Evolutionary conservation across 805 yeast genomes (phyloP).

Genomic region (Wickerhamiella occidentalis): DNA sequence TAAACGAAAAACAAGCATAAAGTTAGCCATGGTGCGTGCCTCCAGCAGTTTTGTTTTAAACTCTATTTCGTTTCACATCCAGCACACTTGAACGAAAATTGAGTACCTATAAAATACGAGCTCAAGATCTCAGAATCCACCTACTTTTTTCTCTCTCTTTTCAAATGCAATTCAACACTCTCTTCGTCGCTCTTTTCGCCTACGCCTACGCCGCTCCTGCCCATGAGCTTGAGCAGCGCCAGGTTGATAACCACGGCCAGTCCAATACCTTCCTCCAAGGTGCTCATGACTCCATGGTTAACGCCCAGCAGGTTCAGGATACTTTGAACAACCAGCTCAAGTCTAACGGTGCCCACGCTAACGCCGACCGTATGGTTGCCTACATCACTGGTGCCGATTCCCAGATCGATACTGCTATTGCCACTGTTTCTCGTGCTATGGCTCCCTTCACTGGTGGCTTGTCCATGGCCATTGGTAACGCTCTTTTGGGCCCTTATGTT

Average conservation of each 20-base stretch:
- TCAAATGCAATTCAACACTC: slow-evolving; percentile 15
- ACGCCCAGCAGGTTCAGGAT: slow-evolving; percentile 17
- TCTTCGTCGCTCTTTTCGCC: slow-evolving; percentile 9
- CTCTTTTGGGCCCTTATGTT: slow-evolving; percentile 24
- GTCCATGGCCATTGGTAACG: slow-evolving; percentile 16
- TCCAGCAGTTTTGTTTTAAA: neutral
- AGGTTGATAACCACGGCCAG: slow-evolving; percentile 7
- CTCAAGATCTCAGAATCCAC: neutral
- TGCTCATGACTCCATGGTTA: slow-evolving; percentile 14
- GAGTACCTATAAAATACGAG: neutral
- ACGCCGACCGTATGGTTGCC: slow-evolving; percentile 16
- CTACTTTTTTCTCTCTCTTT: neutral
- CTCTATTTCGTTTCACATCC: neutral
- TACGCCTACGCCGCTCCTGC: neutral
- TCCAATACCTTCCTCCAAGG: slow-evolving; percentile 8
- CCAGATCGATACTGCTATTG: slow-evolving; percentile 25
- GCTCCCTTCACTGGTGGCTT: slow-evolving; percentile 18
- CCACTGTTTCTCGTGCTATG: slow-evolving; percentile 15
- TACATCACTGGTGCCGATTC: slow-evolving; percentile 26
- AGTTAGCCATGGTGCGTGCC: no score
- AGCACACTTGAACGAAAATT: neutral
- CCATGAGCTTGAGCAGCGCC: neutral
- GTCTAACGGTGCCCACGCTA: slow-evolving; percentile 12
- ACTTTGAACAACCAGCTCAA: slow-evolving; percentile 12
- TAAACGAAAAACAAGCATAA: no score